These are phyloP conservation scores for Salvia splendens DNA, from an alignment of 257 asterid genomes.

Conservation along the genomic window DNA sequence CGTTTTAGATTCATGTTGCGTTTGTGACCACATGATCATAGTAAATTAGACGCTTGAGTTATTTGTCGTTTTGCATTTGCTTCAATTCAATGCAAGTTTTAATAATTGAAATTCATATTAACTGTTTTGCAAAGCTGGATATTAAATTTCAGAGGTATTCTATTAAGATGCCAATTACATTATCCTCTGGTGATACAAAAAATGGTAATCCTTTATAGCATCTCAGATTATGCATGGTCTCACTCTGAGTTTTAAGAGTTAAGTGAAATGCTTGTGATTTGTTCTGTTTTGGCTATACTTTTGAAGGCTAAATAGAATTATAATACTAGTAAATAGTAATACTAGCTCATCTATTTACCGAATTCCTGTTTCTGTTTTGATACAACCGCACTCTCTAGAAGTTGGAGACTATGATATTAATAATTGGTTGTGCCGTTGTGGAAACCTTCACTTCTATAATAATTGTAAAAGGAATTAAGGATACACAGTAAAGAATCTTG, in stretches of 20 bases:
- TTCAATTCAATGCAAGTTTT: constrained; percentile 12
- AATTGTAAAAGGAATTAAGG: not conserved
- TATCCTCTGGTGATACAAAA: not conserved
- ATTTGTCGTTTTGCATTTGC: not conserved
- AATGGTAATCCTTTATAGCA: not conserved
- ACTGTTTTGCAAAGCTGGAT: not conserved
- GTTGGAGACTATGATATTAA: not conserved
- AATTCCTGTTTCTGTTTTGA: not conserved
- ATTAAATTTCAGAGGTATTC: not conserved
- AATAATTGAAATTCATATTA: not conserved
- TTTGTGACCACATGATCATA: constrained; percentile 1
- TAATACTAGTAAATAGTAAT: not conserved
- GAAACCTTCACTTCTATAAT: not conserved
- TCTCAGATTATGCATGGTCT: not conserved
- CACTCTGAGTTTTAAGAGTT: not conserved
- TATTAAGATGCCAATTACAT: not conserved
- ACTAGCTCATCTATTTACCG: not conserved
- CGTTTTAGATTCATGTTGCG: constrained; percentile 17
- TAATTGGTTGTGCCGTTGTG: not conserved
- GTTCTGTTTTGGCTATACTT: not conserved
- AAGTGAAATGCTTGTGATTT: constrained; percentile 2
- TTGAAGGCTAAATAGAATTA: not conserved
- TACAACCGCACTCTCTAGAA: not conserved
- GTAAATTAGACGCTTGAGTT: constrained; percentile 2
- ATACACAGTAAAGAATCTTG: not conserved